These are phyloP conservation scores for Elongisporangium prolatum DNA, from an alignment of 352 stramenopile species.

Conservation along the genomic window DNA sequence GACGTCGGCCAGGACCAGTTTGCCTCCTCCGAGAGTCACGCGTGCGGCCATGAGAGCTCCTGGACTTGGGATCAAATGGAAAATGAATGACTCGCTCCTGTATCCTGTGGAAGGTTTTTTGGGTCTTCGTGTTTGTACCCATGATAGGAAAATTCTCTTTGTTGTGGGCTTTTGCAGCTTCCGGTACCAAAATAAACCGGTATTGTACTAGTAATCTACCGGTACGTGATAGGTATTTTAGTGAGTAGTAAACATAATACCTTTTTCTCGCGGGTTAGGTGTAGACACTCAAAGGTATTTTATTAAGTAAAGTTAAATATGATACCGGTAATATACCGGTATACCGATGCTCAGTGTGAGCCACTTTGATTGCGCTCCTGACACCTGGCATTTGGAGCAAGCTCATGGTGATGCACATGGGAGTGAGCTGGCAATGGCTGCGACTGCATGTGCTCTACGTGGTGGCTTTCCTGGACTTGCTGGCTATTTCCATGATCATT, in stretches of 20 bases:
- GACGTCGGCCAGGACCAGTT: conserved; percentile 59
- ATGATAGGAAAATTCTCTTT: background rate
- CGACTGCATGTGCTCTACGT: conserved; percentile 54
- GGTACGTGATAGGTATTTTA: background rate
- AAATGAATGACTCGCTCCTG: background rate
- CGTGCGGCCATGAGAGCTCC: conserved; percentile 22
- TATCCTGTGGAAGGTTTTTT: too few relatives aligned
- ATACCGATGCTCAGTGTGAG: background rate
- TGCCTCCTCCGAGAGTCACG: conserved; percentile 48
- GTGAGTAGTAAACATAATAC: too few relatives aligned
- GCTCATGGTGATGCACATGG: conserved; percentile 2
- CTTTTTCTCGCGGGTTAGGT: background rate
- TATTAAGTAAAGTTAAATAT: too few relatives aligned
- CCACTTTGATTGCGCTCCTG: background rate
- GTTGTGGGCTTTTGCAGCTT: background rate
- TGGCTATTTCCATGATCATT: conserved; percentile 84
- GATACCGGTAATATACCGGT: background rate
- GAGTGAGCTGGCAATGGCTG: conserved; percentile 17
- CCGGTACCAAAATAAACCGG: too few relatives aligned
- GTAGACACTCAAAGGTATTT: too few relatives aligned
- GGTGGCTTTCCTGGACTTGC: conserved; percentile 78
- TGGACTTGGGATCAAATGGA: conserved; percentile 2
- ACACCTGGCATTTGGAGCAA: background rate
- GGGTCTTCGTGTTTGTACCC: too few relatives aligned
- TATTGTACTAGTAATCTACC: background rate